These are phyloP conservation scores for Kodamaea hsintzibuensis DNA, from an alignment of 805 yeast species.

Conservation along the genomic window DNA sequence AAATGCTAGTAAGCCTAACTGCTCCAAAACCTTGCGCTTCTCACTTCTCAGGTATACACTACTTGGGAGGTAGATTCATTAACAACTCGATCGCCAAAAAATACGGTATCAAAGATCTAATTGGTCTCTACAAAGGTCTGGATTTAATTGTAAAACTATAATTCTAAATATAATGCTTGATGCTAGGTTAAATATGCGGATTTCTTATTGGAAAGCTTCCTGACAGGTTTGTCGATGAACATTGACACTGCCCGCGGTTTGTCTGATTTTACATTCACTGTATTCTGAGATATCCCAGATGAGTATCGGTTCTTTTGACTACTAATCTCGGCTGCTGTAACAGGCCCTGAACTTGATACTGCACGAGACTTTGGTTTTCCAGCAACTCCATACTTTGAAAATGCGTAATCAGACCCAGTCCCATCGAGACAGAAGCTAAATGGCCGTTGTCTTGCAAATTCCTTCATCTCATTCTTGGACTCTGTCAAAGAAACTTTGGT, in stretches of 20 bases:
- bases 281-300: neutral
- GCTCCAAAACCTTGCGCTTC: constrained; percentile 91
- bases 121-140: constrained; percentile 29
- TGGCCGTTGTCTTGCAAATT: constrained; percentile 27
- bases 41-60: constrained; percentile 54
- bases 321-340: neutral
- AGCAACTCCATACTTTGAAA: constrained; percentile 8
- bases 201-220: neutral
- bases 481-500: constrained; percentile 8
- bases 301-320: neutral
- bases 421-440: constrained; percentile 29
- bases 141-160: constrained; percentile 31
- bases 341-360: neutral
- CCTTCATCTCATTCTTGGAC: constrained; percentile 16
- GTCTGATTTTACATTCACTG: neutral
- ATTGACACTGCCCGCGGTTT: neutral
- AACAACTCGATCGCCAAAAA: constrained; percentile 63
- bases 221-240: neutral
- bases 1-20: constrained; percentile 75
- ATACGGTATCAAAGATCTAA: constrained; percentile 62
- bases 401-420: constrained; percentile 21
- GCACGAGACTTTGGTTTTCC: constrained; percentile 2
- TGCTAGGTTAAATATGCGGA: constrained; percentile 1
- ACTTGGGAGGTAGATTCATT: constrained; percentile 89
- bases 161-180: neutral